Evolutionary conservation across 129 eudicot species (phyloP), one percentile per base, ranked within the genome.

Genomic region (Artemisia tridentata): DNA sequence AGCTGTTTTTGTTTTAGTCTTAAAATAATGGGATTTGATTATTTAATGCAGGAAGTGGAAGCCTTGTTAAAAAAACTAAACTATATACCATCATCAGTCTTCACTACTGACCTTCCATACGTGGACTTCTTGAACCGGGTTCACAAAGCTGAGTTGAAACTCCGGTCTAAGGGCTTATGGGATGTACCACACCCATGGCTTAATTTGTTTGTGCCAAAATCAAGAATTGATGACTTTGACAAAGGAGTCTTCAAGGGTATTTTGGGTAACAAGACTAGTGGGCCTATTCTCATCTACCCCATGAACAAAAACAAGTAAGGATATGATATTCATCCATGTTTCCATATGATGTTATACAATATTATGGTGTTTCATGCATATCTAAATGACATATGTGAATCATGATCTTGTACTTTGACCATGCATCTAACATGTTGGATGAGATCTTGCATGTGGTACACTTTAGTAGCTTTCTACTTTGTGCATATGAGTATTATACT

Each of bases 151-250:
- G 97, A 91, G 82, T 46, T 91, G 23, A 91, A 85, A 68, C 92
- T 91, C 77, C 88, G 97, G 86, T 84, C 95, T 64, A 85, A 91
- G 81, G 95, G 91, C 49, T 84, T 91, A 64, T 91, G 97, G 97
- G 95, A 91, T 50, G 97, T 91, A 27, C 91, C 97, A 2, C 97
- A 91, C 69, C 97, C 97, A 19, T 91, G 97, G 97, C 95, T 91
- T 1, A 91, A 91, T 80, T 72, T 91, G 27, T 87, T 91, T 70
- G 84, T 91, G 23, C 97, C 97, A 5, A 91, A 88, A 71, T 91
- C 97, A 81, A 88, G 86, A 75, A 91, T 91, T 52, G 80, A 74
- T 11, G 95, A 85, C 61, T 91, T 91, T 70, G 91, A 88, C 71
- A 48, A 76, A 75, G 97, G 97, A 15, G 95, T 91, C 16, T 91